Conservation (phyloP, 306 rosid genomes). For the Astragalus membranaceus region DNA sequence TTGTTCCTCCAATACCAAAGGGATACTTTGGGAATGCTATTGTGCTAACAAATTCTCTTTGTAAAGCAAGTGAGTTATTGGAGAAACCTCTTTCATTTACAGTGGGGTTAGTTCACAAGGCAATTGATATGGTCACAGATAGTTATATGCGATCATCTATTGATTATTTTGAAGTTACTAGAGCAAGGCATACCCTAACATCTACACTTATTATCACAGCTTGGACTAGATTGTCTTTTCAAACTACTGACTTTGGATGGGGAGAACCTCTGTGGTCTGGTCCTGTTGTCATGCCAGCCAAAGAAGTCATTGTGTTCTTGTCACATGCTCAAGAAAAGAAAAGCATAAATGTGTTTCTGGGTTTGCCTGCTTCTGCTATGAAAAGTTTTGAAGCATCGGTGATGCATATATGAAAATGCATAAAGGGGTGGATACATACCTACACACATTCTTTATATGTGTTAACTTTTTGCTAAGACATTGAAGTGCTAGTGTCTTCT, state of each 20-base stretch:
- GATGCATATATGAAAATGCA: constrained; percentile 28
- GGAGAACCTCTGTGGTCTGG: constrained; percentile 70
- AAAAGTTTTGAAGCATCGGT: constrained; percentile 40
- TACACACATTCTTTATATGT: not conserved
- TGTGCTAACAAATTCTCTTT: constrained; percentile 51
- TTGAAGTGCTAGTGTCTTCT: not conserved
- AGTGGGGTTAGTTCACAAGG: constrained; percentile 45
- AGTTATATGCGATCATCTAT: constrained; percentile 71
- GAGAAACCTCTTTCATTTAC: constrained; percentile 47
- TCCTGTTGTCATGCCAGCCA: constrained; percentile 67
- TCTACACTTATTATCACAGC: constrained; percentile 69
- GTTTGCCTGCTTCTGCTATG: constrained; percentile 85
- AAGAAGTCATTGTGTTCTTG: constrained; percentile 59
- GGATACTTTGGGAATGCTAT: constrained; percentile 76
- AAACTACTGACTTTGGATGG: constrained; percentile 76
- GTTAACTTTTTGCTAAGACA: not conserved
- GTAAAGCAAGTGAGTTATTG: constrained; percentile 48
- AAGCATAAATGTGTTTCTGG: constrained; percentile 59
- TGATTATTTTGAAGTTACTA: constrained; percentile 68
- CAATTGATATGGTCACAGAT: constrained; percentile 52
- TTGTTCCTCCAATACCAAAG: constrained; percentile 58
- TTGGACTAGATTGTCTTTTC: constrained; percentile 68
- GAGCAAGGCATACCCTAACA: constrained; percentile 65
- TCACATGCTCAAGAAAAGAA: constrained; percentile 49
- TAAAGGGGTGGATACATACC: no score